Evolutionary conservation across 169 alveolate genomes (phyloP), one percentile per base, ranked within the genome.

Genomic region (Eimeria zaria): DNA sequence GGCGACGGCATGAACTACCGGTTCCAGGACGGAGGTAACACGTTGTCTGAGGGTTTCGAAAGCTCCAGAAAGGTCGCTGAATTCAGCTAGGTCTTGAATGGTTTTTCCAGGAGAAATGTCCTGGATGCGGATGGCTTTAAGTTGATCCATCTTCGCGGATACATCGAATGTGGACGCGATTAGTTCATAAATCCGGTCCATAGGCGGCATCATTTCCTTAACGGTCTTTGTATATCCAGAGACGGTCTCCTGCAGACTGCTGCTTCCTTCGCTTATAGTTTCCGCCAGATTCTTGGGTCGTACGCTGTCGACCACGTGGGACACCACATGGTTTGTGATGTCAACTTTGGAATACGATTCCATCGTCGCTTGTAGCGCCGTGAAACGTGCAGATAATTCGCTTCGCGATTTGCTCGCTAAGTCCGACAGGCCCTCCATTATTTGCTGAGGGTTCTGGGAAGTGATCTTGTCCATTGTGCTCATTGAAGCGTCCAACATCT

Each of bases 151-250:
- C 78, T 84, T 55, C 24, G 92, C 92, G 39, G 92, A 84, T 24
- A 84, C 92, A 80, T 84, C 92, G 51, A 84, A 84, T 7, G 92
- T 84, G 44, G 92, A 84, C 64, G 92, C 92, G 55, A 84, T 67
- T 14, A 60, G 80, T 48, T 84, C 80, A 39, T 84, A 55, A 20
- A 84, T 60, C 60, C 80, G 78, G 80, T 84, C 78, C 92, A 84
- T 60, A 20, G 92, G 92, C 20, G 69, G 74, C 89, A 80, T 48
- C 91, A 83, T 83, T 3, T 60, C 92, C 78, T 18, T 36, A 41
- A 84, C 92, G 36, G 92, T 20, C 46, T 84, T 55, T 24, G 78
- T 60, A 60, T 60, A 84, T 5, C 78, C 74, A 33, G 92, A 41
- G 46, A 84, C 74, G 27, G 92, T 36, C 41, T 84, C 80, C 62